Percentiles rank a stretch among this genome's conserved stretches.
Evolutionary conservation across 2,329 filamentous ascomycete species (phyloP).

Genomic region (Cladosporium sphaerospermum): DNA sequence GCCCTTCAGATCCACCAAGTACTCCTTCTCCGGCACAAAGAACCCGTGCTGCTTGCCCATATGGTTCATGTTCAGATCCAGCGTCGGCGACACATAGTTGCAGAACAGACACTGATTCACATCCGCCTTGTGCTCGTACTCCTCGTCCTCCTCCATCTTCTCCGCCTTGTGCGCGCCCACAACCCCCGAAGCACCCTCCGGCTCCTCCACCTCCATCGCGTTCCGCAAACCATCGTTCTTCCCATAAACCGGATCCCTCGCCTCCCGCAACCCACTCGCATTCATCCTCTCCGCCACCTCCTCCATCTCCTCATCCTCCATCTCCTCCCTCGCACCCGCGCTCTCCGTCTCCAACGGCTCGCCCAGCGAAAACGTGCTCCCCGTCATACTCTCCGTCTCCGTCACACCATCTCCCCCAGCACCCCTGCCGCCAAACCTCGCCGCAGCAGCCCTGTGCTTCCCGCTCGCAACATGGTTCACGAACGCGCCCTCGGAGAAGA

Average conservation of each 20-base stretch:
- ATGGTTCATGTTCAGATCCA: conserved; percentile 72
- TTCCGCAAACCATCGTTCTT: conserved; percentile 12
- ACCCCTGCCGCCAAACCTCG: conserved; percentile 35
- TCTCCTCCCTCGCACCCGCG: conserved; percentile 41
- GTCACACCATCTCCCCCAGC: conserved; percentile 51
- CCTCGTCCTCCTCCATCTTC: conserved; percentile 33
- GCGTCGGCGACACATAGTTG: conserved; percentile 71
- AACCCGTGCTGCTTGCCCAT: conserved; percentile 93
- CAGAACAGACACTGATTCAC: conserved; percentile 74
- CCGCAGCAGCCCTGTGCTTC: conserved; percentile 72
- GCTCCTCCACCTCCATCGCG: conserved; percentile 9
- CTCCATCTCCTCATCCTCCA: conserved; percentile 67
- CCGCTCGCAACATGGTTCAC: conserved; percentile 86
- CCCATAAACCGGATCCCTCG: conserved; percentile 31
- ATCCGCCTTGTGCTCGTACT: conserved; percentile 34
- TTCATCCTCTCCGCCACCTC: conserved; percentile 73
- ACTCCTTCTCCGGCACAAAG: conserved; percentile 88
- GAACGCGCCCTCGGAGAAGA: conserved; percentile 94
- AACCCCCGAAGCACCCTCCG: conserved; percentile 17
- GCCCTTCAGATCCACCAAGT: conserved; percentile 74
- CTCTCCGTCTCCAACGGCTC: conserved; percentile 60
- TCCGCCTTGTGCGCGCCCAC: conserved; percentile 30
- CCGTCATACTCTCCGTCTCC: conserved; percentile 62
- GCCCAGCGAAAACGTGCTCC: conserved; percentile 84
- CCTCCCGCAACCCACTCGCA: conserved; percentile 46